These are phyloP conservation scores for Aspergillus bridgeri DNA, from an alignment of 495 filamentous ascomycete species.

Conservation along the genomic window DNA sequence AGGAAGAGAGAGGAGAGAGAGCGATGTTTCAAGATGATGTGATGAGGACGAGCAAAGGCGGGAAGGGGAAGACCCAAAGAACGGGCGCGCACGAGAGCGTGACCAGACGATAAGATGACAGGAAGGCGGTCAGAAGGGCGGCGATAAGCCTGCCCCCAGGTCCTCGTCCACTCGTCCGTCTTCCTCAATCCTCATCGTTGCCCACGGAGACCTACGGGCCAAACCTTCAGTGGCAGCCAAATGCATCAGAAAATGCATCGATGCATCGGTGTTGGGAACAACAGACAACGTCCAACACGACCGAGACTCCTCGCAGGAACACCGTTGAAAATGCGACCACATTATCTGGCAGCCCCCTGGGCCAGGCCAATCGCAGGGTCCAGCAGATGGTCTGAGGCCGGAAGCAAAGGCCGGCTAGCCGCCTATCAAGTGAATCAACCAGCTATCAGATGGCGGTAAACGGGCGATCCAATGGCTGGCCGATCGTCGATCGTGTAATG, in stretches of 20 bases:
- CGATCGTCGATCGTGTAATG: background rate
- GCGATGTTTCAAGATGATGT: background rate
- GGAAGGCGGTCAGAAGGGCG: conserved; percentile 30
- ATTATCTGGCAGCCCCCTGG: background rate
- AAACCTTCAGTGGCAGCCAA: no score
- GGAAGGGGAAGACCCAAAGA: background rate
- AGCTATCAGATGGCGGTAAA: background rate
- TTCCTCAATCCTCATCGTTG: no score
- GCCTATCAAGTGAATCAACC: background rate
- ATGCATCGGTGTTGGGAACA: no score
- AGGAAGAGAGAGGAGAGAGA: conserved; percentile 6
- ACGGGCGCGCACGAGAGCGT: conserved; percentile 24
- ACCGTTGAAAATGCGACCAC: background rate
- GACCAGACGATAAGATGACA: conserved; percentile 35
- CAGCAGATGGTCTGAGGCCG: conserved; percentile 4
- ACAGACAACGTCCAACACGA: background rate
- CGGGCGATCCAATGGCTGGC: background rate
- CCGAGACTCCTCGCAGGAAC: background rate
- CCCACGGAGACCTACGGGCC: no score
- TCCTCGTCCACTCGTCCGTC: no score
- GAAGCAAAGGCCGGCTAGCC: background rate
- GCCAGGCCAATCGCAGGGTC: background rate
- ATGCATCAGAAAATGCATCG: no score
- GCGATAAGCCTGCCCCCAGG: no score
- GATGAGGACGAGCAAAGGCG: conserved; percentile 14